phyloP scores from a whole-genome alignment of 805 yeast species.

The Starmerella stigmatis region DNA sequence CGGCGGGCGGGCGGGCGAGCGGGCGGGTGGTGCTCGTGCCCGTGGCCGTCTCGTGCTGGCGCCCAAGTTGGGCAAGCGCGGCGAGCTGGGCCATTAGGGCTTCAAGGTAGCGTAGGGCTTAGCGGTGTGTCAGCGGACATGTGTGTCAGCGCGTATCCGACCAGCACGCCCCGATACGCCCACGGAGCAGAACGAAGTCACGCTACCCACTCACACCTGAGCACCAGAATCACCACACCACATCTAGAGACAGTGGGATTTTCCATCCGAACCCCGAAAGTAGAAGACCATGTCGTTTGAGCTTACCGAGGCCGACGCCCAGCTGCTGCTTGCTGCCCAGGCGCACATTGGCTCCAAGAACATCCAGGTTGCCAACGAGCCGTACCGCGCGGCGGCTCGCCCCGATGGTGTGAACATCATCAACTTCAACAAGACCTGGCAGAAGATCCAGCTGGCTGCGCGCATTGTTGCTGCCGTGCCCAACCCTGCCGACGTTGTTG shows the following conservation, averaged over 20 bases:
- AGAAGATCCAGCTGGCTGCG: conserved; percentile 98
- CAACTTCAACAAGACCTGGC: conserved; percentile 99
- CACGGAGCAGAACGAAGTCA: not conserved
- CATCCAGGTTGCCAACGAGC: conserved; percentile 62
- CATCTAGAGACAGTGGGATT: conserved; percentile 4
- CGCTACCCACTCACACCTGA: conserved; percentile 5
- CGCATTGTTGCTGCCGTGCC: conserved; percentile 99
- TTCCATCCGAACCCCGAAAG: conserved; percentile 10
- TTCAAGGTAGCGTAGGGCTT: not conserved
- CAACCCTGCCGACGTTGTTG: conserved; percentile 96
- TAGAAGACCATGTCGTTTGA: conserved; percentile 21
- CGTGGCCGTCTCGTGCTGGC: not conserved
- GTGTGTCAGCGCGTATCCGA: not conserved
- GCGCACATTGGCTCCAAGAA: conserved; percentile 99
- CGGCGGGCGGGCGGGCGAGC: not conserved
- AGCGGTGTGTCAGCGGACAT: not conserved
- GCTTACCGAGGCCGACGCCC: conserved; percentile 95
- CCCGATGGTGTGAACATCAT: conserved; percentile 66
- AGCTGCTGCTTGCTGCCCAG: conserved; percentile 98
- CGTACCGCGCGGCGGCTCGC: conserved; percentile 23
- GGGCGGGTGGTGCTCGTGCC: not conserved
- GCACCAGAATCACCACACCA: conserved; percentile 7
- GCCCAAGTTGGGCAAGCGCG: too few species aligned
- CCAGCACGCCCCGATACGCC: not conserved
- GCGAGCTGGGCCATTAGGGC: too few species aligned